Evolutionary conservation across 768 basidiomycete genomes (phyloP).

Genomic region (Termitomyces bulborhizus): DNA sequence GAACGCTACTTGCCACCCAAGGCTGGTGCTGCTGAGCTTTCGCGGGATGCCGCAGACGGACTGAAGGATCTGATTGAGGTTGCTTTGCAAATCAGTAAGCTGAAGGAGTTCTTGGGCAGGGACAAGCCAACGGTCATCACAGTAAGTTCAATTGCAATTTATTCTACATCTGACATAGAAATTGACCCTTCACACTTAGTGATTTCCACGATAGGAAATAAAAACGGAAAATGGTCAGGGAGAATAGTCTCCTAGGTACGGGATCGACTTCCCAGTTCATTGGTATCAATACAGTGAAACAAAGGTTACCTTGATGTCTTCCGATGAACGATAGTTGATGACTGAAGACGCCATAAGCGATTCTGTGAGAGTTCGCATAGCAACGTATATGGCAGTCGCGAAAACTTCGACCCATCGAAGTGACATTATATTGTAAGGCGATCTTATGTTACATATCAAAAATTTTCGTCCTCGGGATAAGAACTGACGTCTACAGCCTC

Average conservation of each 20-base stretch:
- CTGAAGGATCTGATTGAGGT: conserved; percentile 95
- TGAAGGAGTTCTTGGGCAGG: conserved; percentile 80
- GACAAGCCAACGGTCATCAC: conserved; percentile 97
- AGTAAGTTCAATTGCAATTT: conserved; percentile 34
- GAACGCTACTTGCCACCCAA: conserved; percentile 81
- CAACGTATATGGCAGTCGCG: no score
- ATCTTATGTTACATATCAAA: background rate
- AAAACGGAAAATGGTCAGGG: background rate
- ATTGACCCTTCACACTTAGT: background rate
- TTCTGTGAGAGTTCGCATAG: background rate
- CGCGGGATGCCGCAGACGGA: conserved; percentile 79
- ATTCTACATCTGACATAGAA: background rate
- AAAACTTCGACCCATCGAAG: no score
- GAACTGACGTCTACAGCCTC: conserved; percentile 21
- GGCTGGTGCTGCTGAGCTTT: conserved; percentile 63
- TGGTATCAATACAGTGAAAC: background rate
- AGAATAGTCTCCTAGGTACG: background rate
- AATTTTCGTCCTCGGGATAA: background rate
- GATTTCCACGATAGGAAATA: background rate
- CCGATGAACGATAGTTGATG: background rate
- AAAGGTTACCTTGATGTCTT: background rate
- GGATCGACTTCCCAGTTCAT: background rate
- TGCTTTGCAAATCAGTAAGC: conserved; percentile 76
- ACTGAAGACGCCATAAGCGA: background rate
- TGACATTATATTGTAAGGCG: background rate